Percentiles rank a stretch among this genome's conserved stretches.
phyloP scores from a whole-genome alignment of 257 asterid genomes.

The Cordia subcordata region DNA sequence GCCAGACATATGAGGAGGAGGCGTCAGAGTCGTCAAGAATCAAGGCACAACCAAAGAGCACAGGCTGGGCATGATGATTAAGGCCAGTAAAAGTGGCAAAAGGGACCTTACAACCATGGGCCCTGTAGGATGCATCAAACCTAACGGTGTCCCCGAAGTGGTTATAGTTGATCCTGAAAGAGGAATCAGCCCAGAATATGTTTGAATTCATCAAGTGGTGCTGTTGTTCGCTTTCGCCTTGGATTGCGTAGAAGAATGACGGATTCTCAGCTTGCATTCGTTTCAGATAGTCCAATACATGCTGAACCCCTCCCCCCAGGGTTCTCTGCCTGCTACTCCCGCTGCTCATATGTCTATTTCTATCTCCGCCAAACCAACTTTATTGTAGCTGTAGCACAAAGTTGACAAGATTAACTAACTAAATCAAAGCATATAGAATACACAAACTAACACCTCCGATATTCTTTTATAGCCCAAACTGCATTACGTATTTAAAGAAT shows the following conservation, averaged over 20 bases:
- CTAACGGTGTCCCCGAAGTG: constrained; percentile 76
- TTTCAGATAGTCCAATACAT: constrained; percentile 56
- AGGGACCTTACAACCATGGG: constrained; percentile 41
- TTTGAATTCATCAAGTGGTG: constrained; percentile 46
- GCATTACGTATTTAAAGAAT: too few relatives aligned
- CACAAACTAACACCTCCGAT: too few relatives aligned
- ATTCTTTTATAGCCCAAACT: too few relatives aligned
- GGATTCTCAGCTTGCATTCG: constrained; percentile 59
- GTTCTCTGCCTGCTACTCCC: constrained; percentile 35
- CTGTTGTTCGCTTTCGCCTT: constrained; percentile 43
- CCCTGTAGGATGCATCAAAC: constrained; percentile 47
- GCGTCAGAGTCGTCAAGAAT: constrained; percentile 50
- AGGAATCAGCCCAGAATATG: constrained; percentile 65
- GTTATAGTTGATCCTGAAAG: constrained; percentile 47
- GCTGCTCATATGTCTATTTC: constrained; percentile 3
- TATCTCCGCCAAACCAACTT: too few relatives aligned
- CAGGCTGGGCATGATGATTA: constrained; percentile 83
- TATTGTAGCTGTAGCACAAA: too few relatives aligned
- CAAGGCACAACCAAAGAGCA: constrained; percentile 78
- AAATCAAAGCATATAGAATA: too few relatives aligned
- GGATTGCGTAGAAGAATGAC: constrained; percentile 53
- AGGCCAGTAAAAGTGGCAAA: constrained; percentile 69
- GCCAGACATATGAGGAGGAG: constrained; percentile 48
- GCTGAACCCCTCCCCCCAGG: constrained; percentile 45
- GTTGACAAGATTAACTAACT: too few relatives aligned